Evolutionary conservation across 805 yeast genomes (phyloP).

Genomic region (Candida parachauliodes): DNA sequence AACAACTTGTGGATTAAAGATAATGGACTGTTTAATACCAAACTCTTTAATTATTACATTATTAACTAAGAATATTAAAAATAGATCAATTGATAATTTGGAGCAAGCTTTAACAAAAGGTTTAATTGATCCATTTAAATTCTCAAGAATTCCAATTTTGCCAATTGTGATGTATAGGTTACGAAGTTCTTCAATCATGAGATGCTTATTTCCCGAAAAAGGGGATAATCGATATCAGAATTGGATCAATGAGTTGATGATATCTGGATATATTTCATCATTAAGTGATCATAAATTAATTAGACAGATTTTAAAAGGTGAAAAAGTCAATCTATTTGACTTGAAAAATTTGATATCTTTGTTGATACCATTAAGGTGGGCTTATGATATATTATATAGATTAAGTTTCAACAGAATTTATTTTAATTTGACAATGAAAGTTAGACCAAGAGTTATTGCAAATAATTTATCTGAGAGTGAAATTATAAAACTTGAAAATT

Average conservation of each 20-base stretch:
- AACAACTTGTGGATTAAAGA: slow-evolving; percentile 34
- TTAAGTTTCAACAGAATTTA: slow-evolving; percentile 30
- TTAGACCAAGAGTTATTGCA: slow-evolving; percentile 32
- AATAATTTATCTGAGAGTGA: slow-evolving; percentile 22
- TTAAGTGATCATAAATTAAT: slow-evolving; percentile 33
- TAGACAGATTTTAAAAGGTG: slow-evolving; percentile 16
- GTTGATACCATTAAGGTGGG: slow-evolving; percentile 34
- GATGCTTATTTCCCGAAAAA: slow-evolving; percentile 21
- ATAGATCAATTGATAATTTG: slow-evolving; percentile 20
- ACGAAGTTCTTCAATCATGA: slow-evolving; percentile 29
- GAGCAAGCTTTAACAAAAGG: slow-evolving; percentile 30
- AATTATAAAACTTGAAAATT: slow-evolving; percentile 20
- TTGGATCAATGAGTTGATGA: slow-evolving; percentile 31
- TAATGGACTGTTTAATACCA: slow-evolving; percentile 36
- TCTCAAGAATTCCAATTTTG: slow-evolving; percentile 34
- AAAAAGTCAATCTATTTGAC: slow-evolving; percentile 26
- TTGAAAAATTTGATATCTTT: slow-evolving; percentile 30
- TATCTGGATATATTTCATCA: slow-evolving; percentile 34
- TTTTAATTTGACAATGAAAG: slow-evolving; percentile 24
- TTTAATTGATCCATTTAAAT: slow-evolving; percentile 32
- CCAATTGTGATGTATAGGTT: slow-evolving; percentile 37
- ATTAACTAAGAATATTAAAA: slow-evolving; percentile 13
- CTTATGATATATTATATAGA: slow-evolving; percentile 31
- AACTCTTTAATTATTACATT: slow-evolving; percentile 27
- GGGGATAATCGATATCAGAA: slow-evolving; percentile 13